phyloP scores from a whole-genome alignment of 805 yeast genomes.

The Yarrowia sp. region DNA sequence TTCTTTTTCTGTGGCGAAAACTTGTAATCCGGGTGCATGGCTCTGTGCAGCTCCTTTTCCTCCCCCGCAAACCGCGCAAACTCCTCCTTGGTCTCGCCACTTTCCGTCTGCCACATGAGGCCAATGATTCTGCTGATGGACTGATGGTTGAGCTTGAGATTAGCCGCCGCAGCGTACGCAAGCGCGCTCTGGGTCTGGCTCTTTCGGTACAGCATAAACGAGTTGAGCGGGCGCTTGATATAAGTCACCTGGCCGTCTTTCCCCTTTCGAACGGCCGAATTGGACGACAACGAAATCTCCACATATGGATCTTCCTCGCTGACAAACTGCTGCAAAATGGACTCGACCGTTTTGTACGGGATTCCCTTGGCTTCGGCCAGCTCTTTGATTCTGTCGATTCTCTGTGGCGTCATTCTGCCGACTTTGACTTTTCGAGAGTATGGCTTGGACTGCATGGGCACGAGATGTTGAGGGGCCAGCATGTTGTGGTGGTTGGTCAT shows the following conservation, averaged over 20 bases:
- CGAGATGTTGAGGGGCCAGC: neutral
- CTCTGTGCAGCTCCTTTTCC: constrained; percentile 45
- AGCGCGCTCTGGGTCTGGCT: constrained; percentile 46
- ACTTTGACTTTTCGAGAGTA: constrained; percentile 32
- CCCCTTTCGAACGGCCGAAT: constrained; percentile 21
- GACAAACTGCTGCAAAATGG: constrained; percentile 31
- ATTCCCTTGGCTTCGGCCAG: constrained; percentile 36
- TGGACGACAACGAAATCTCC: constrained; percentile 12
- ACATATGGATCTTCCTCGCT: constrained; percentile 21
- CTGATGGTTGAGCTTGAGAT: constrained; percentile 44
- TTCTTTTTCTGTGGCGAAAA: constrained; percentile 45
- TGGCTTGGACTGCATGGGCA: neutral
- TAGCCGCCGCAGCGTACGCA: constrained; percentile 35
- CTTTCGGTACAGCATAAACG: constrained; percentile 49
- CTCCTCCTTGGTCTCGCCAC: constrained; percentile 39
- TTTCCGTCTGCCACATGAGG: constrained; percentile 48
- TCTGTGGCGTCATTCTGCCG: constrained; percentile 33
- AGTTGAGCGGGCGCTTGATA: constrained; percentile 49
- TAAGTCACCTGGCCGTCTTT: constrained; percentile 32
- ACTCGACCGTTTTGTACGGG: constrained; percentile 34
- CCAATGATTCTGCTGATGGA: constrained; percentile 46
- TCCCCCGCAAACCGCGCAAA: constrained; percentile 43
- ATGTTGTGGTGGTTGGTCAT: constrained; percentile 18
- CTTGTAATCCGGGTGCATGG: constrained; percentile 47
- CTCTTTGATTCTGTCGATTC: constrained; percentile 33